Conservation (phyloP, 2,329 filamentous ascomycete species). For the Tolypocladium sp. region DNA sequence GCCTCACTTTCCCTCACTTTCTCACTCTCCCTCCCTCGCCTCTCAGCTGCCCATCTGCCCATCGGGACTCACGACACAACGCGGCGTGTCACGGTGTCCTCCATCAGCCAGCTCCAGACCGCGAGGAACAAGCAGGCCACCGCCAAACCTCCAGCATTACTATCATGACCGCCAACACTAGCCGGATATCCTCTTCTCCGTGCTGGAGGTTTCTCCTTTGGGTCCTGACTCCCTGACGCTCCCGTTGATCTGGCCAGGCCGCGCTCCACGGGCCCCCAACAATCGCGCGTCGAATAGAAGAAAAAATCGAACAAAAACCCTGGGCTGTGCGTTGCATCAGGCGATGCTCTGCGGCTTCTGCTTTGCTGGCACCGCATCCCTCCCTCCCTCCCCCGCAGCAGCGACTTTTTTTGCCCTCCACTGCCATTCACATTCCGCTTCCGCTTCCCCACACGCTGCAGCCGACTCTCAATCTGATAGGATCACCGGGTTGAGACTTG, state of each 20-base stretch:
- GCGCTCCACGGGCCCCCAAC: background rate
- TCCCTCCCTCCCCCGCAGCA: background rate
- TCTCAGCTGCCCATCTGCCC: background rate
- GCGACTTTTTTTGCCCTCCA: background rate
- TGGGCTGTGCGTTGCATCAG: background rate
- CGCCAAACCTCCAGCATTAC: background rate
- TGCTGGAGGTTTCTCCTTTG: constrained; percentile 29
- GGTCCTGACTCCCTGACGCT: constrained; percentile 28
- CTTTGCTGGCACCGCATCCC: background rate
- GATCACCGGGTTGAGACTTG: constrained; percentile 3
- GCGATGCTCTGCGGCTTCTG: background rate
- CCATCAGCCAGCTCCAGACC: background rate
- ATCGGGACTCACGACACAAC: background rate
- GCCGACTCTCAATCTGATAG: constrained; percentile 9
- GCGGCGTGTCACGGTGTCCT: background rate
- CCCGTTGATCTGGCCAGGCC: background rate
- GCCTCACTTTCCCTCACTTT: background rate
- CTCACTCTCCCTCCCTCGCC: background rate
- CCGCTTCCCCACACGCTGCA: constrained; percentile 16
- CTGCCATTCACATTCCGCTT: background rate
- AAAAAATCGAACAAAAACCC: background rate
- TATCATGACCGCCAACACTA: constrained; percentile 27
- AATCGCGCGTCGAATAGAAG: background rate
- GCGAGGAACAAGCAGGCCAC: background rate
- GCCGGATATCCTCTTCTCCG: constrained; percentile 27